Base-by-base conservation (phyloP, 2,329 filamentous ascomycete genomes). In the Fusarium sp. region DNA sequence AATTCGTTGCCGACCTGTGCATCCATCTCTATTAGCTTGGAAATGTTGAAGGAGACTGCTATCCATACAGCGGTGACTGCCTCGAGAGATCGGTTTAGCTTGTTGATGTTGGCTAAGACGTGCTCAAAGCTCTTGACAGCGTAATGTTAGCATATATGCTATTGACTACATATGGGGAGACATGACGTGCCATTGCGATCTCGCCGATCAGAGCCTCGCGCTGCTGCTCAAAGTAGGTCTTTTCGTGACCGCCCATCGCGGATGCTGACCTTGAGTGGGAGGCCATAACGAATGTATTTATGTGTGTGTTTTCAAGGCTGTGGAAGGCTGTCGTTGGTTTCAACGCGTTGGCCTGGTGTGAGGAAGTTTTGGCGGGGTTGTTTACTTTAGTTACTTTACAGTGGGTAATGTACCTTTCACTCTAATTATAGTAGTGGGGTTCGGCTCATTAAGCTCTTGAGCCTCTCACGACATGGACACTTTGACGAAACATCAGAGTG, bases 61-160 rank as follows among this genome's bases (percentile, higher is more conserved):
- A 6, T 39, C 20, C 90, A 54, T 85, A 96, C 96, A 53, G 94
- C 92, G 68, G 97, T 95, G 26, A 98, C 93, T 63, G 95, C 93
- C 83, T 99, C 96, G 24, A 99, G 86, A 44, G 93, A 96, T 39
- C 96, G 91, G 82, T 98, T 99, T 67, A 99, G 85, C 78, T 95
- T 95, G 84, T 98, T 99, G 83, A 98, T 94, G 79, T 98, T 98
- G 78, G 95, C 93, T 15, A 99, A 91, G 67, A 98, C 95, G 79
- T 96, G 92, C 79, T 98, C 96, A 81, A 99, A 90, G 82, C 87
- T 90, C 90, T 92, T 45, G 10, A n/a, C 12, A 41, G 26, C 13
- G 18, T 8, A 24, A 41, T 56, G 24, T 70, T n/a, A 70, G 32
- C 26, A 36, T 22, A 28, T 28, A 24, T 42, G 48, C 38, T 28